These are phyloP conservation scores for Morella rubra DNA, from an alignment of 306 rosid species.

Conservation along the genomic window DNA sequence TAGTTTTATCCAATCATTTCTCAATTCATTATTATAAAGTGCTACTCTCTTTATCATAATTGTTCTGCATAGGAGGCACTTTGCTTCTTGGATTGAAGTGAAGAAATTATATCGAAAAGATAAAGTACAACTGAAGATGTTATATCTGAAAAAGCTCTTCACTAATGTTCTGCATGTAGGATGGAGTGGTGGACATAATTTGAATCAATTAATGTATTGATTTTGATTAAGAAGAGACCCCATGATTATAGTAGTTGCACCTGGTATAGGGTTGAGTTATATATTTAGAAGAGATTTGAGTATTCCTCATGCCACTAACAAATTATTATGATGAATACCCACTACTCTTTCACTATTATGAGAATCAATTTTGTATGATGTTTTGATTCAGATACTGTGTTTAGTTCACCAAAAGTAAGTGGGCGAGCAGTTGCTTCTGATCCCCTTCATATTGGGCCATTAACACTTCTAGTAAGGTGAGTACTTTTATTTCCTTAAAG, in stretches of 20 bases:
- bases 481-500: conserved; percentile 23
- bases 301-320: neutral
- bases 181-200: neutral
- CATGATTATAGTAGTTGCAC: neutral
- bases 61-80: conserved; percentile 14
- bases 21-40: too few species aligned
- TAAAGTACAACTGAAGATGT: neutral
- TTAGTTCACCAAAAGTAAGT: conserved; percentile 40
- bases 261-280: neutral
- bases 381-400: conserved; percentile 41
- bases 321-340: conserved; percentile 1
- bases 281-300: neutral
- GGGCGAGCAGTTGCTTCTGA: conserved; percentile 38
- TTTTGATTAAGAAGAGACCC: neutral
- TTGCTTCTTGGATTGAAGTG: neutral
- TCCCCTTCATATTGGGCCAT: conserved; percentile 32
- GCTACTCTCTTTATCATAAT: conserved; percentile 5
- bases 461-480: conserved; percentile 48
- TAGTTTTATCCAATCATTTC: too few species aligned
- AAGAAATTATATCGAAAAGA: too few species aligned
- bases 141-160: neutral
- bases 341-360: conserved; percentile 28
- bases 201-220: neutral
- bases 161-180: neutral
- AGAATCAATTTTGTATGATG: conserved; percentile 17